Evolutionary conservation across 176 grass and related monocot genomes (phyloP), one percentile per base, ranked within the genome.

Genomic region (Triticum dicoccoides): DNA sequence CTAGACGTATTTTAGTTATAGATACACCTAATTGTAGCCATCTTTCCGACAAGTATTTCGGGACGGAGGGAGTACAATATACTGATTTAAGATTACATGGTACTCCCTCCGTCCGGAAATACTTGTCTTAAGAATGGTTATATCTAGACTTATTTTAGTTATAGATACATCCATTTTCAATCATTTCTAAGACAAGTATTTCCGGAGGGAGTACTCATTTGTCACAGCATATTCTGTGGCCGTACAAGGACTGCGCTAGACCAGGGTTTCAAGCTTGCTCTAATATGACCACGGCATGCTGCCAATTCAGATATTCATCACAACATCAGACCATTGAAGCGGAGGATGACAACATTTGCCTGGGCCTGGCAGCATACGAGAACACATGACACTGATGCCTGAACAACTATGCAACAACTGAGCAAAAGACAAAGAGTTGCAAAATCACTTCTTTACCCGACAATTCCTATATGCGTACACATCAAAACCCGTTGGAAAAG

Each of bases 401-500:
- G 27, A 81, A 34, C 3, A 24, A 89, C 59, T 27, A 44, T 27
- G 30, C 3, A 1, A 25, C 5, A 34, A 32, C 20, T 29, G 30
- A 58, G 64, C 64, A 33, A 7, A 71, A 4, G 38, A 51, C 15
- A 75, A 47, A 59, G 0, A 85, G 32, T 61, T 51, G 81, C 23
- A 62, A 41, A 68, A 1, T 35, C 37, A 17, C 24, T 12, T 80
- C 68, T 41, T 44, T 58, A 39, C 34, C 9, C 3, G 51, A 77
- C 15, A 75, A n/a, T 80, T 38, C 27, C 4, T 61, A 34, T 27
- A 18, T 76, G 45, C 6, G 2, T 29, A 29, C 8, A 35, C 71
- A 86, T 30, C 49, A 82, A 65, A 82, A 71, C 63, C 72, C 79
- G 11, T 15, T n/a, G 4, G 39, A 25, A 81, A 90, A 90, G 51